Evolutionary conservation across 495 filamentous ascomycete species (phyloP).

Genomic region (Trichoderma asperelloides): DNA sequence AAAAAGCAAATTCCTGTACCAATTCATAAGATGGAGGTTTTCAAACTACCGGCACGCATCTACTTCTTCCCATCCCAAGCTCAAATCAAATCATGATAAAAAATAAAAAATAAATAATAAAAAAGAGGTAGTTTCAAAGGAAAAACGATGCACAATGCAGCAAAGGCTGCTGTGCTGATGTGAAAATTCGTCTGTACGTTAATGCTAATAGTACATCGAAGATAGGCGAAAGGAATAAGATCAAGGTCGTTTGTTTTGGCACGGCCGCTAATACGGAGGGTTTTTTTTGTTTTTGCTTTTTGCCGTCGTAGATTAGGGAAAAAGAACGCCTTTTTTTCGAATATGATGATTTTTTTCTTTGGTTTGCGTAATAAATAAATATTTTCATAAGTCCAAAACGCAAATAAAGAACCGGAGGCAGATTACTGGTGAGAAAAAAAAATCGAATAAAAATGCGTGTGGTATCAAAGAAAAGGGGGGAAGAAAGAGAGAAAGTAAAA

Average conservation of each 20-base stretch:
- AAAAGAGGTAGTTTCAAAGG: not conserved
- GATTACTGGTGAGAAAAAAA: not conserved
- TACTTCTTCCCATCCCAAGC: not conserved
- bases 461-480: not conserved
- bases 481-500: not conserved
- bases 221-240: not conserved
- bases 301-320: not conserved
- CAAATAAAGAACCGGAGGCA: not conserved
- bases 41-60: not conserved
- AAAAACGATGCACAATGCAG: not conserved
- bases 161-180: not conserved
- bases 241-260: not conserved
- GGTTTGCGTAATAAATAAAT: not conserved
- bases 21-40: no score
- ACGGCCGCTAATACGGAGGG: not conserved
- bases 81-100: not conserved
- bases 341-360: not conserved
- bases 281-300: no score
- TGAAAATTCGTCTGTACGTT: not conserved
- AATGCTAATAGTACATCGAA: not conserved
- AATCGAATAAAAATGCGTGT: not conserved
- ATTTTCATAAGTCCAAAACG: not conserved
- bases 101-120: not conserved
- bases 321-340: not conserved
- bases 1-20: no score